Percentiles rank a stretch among this genome's conserved stretches.
Evolutionary conservation across 2,329 filamentous ascomycete species (phyloP).

Genomic region (Claviceps spartinae): DNA sequence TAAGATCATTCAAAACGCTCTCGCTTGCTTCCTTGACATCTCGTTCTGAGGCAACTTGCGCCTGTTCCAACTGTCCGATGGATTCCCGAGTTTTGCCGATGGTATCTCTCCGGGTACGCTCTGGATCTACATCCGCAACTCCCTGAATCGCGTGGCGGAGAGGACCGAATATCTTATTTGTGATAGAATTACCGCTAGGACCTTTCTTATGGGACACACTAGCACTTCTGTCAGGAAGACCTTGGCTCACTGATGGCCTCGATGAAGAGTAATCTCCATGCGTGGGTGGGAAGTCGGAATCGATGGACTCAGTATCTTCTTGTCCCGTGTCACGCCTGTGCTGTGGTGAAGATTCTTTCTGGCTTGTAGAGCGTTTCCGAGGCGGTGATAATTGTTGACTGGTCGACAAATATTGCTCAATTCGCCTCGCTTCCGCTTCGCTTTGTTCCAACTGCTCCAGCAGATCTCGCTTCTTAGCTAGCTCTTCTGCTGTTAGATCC

Average conservation of each 20-base stretch:
- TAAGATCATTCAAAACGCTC: conserved; percentile 78
- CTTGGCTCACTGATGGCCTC: conserved; percentile 63
- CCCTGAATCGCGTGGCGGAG: conserved; percentile 93
- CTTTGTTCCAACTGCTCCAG: conserved; percentile 86
- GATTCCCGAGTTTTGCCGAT: conserved; percentile 93
- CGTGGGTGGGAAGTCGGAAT: conserved; percentile 89
- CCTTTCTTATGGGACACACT: conserved; percentile 57
- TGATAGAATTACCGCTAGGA: conserved; percentile 78
- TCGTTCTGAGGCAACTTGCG: conserved; percentile 71
- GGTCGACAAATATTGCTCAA: conserved; percentile 79
- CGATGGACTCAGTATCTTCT: conserved; percentile 80
- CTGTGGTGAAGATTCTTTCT: conserved; percentile 35
- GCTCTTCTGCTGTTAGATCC: conserved; percentile 89
- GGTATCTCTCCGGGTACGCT: conserved; percentile 78
- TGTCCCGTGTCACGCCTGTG: conserved; percentile 42
- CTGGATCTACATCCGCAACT: conserved; percentile 90
- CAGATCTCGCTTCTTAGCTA: conserved; percentile 71
- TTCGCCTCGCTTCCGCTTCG: conserved; percentile 81
- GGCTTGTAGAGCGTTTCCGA: conserved; percentile 49
- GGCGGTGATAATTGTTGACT: conserved; percentile 52
- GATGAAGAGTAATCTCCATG: conserved; percentile 55
- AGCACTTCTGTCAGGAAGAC: conserved; percentile 42
- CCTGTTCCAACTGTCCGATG: conserved; percentile 76
- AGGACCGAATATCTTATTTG: conserved; percentile 85
- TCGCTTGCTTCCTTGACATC: conserved; percentile 88